phyloP scores from a whole-genome alignment of 257 asterid genomes.

The Linderniella brevidens region DNA sequence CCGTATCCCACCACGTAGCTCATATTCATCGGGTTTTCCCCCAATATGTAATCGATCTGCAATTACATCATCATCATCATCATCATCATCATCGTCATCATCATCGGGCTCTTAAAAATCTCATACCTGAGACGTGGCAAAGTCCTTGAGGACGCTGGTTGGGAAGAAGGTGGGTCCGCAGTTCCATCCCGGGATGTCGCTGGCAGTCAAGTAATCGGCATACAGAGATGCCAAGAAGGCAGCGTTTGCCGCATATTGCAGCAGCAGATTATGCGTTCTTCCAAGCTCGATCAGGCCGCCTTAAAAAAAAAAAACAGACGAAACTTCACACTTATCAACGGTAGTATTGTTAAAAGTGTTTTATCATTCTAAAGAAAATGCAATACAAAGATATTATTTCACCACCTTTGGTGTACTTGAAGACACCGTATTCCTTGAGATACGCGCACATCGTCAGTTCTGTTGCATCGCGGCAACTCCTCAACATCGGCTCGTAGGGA shows the following conservation, averaged over 20 bases:
- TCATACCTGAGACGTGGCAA: conserved; percentile 70
- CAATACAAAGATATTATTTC: too few relatives aligned
- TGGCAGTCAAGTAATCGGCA: conserved; percentile 58
- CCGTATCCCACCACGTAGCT: conserved; percentile 79
- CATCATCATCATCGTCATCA: too few relatives aligned
- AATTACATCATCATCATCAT: background rate
- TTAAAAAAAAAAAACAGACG: too few relatives aligned
- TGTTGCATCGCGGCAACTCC: conserved; percentile 40
- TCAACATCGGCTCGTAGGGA: conserved; percentile 69
- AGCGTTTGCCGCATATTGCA: conserved; percentile 74
- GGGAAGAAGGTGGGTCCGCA: conserved; percentile 38
- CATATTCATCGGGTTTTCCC: conserved; percentile 60
- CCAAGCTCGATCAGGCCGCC: conserved; percentile 58
- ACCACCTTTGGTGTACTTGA: conserved; percentile 58
- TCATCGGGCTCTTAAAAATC: too few relatives aligned
- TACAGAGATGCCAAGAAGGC: conserved; percentile 63
- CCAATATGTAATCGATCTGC: conserved; percentile 51
- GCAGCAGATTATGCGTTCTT: too few relatives aligned
- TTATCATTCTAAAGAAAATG: too few relatives aligned
- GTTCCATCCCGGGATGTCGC: conserved; percentile 54
- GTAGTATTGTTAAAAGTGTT: too few relatives aligned
- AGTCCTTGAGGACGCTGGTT: conserved; percentile 25
- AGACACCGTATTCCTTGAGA: conserved; percentile 34
- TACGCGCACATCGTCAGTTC: conserved; percentile 73
- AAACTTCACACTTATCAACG: too few relatives aligned